Evolutionary conservation across 495 filamentous ascomycete genomes (phyloP).

Genomic region (Letharia columbiana): DNA sequence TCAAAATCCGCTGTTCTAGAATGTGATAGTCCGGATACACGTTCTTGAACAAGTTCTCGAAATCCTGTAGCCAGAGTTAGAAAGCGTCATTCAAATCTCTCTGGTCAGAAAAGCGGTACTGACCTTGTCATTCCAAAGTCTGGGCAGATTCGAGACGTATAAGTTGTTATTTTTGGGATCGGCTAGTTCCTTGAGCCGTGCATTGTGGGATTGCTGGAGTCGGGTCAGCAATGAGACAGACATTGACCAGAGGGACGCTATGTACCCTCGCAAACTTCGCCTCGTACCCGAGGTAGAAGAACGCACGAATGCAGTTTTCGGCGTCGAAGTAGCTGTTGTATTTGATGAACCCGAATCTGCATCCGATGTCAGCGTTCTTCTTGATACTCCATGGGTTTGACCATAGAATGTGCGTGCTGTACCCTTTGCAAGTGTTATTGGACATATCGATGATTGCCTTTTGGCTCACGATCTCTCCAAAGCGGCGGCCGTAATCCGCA

Average conservation of each 20-base stretch:
- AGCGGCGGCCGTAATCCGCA: slow-evolving; percentile 69
- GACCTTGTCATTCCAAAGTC: slow-evolving; percentile 80
- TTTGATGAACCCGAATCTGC: slow-evolving; percentile 91
- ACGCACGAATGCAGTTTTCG: slow-evolving; percentile 92
- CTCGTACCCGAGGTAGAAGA: slow-evolving; percentile 88
- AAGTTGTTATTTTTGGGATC: slow-evolving; percentile 86
- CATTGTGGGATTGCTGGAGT: slow-evolving; percentile 83
- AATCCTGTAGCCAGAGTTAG: slow-evolving; percentile 11
- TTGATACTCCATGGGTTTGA: background rate
- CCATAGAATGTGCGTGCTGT: slow-evolving; percentile 25
- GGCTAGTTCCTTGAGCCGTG: slow-evolving; percentile 83
- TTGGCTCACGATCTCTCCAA: slow-evolving; percentile 83
- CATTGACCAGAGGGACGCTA: slow-evolving; percentile 8
- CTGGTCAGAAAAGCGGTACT: slow-evolving; percentile 25
- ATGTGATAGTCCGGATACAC: slow-evolving; percentile 59
- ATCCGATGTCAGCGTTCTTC: slow-evolving; percentile 21
- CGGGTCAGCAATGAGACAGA: slow-evolving; percentile 19
- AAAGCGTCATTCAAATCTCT: background rate
- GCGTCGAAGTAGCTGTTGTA: slow-evolving; percentile 81
- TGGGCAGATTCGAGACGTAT: slow-evolving; percentile 92
- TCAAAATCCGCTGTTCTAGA: slow-evolving; percentile 85
- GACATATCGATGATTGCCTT: slow-evolving; percentile 95
- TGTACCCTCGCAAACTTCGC: slow-evolving; percentile 85
- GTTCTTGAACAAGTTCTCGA: slow-evolving; percentile 18
- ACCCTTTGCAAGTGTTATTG: slow-evolving; percentile 93